phyloP scores from a whole-genome alignment of 805 yeast species.

The Suhomyces sp. region DNA sequence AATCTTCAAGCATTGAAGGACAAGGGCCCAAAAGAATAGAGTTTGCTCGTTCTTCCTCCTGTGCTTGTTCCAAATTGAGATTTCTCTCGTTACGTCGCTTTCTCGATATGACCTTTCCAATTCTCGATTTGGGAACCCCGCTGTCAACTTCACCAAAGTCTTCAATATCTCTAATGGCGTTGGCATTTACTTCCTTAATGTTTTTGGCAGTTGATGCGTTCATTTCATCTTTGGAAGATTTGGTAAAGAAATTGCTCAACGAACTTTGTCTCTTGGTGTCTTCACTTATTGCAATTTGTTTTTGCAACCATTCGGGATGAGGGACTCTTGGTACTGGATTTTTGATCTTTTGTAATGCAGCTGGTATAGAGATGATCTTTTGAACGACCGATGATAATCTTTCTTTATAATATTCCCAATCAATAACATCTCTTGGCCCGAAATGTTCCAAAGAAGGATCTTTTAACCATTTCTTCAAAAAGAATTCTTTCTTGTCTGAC shows the following conservation, averaged over 20 bases:
- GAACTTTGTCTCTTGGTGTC: constrained; percentile 73
- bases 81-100: constrained; percentile 38
- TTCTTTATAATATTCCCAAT: constrained; percentile 91
- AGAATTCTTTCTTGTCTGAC: constrained; percentile 77
- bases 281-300: constrained; percentile 54
- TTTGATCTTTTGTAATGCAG: constrained; percentile 81
- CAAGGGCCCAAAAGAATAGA: constrained; percentile 49
- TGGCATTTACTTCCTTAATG: constrained; percentile 57
- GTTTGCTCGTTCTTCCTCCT: constrained; percentile 50
- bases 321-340: constrained; percentile 94
- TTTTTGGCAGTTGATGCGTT: constrained; percentile 41
- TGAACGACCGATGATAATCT: constrained; percentile 90
- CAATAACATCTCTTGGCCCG: constrained; percentile 85
- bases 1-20: constrained; percentile 67
- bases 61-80: constrained; percentile 19
- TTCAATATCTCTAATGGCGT: constrained; percentile 60
- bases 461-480: constrained; percentile 80
- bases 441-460: constrained; percentile 74
- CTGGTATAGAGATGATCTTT: constrained; percentile 94
- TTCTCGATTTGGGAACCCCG: constrained; percentile 27
- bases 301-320: constrained; percentile 91
- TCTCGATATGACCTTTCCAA: constrained; percentile 47
- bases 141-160: constrained; percentile 51
- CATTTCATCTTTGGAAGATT: constrained; percentile 40
- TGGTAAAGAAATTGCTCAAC: constrained; percentile 54